Evolutionary conservation across 108 stramenopile genomes (phyloP).

Genomic region (Stephanodiscus minutulus): DNA sequence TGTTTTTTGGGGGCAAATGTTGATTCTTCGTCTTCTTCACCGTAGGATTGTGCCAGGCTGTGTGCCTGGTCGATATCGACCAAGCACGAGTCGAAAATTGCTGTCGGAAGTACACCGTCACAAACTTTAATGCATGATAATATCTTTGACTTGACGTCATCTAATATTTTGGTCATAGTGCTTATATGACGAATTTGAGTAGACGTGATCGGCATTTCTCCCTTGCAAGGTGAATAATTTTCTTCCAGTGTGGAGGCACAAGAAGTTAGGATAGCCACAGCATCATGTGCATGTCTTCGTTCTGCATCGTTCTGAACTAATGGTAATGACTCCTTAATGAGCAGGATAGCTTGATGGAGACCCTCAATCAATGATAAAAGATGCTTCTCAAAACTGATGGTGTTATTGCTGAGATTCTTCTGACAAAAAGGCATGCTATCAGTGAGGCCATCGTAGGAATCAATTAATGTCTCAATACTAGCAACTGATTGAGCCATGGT

Average conservation of each 20-base stretch:
- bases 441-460: constrained; percentile 27
- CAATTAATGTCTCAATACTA: constrained; percentile 22
- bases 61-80: constrained; percentile 8
- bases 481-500: constrained; percentile 40
- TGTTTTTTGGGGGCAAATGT: background rate
- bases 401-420: constrained; percentile 7
- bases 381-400: constrained; percentile 46
- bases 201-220: constrained; percentile 30
- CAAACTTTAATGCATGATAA: constrained; percentile 35
- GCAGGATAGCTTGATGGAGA: constrained; percentile 53
- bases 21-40: constrained; percentile 10
- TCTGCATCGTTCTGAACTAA: constrained; percentile 29
- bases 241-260: constrained; percentile 44
- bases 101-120: constrained; percentile 17
- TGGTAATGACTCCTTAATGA: constrained; percentile 40
- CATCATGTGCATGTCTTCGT: constrained; percentile 30
- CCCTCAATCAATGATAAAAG: constrained; percentile 44
- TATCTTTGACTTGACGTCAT: constrained; percentile 25
- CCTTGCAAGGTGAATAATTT: constrained; percentile 23
- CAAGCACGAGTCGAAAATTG: constrained; percentile 37
- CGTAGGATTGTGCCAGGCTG: constrained; percentile 19
- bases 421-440: constrained; percentile 54
- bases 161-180: constrained; percentile 11
- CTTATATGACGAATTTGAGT: constrained; percentile 19
- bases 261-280: constrained; percentile 35